Evolutionary conservation across 495 filamentous ascomycete species (phyloP).

Genomic region (Penicillium canariense): DNA sequence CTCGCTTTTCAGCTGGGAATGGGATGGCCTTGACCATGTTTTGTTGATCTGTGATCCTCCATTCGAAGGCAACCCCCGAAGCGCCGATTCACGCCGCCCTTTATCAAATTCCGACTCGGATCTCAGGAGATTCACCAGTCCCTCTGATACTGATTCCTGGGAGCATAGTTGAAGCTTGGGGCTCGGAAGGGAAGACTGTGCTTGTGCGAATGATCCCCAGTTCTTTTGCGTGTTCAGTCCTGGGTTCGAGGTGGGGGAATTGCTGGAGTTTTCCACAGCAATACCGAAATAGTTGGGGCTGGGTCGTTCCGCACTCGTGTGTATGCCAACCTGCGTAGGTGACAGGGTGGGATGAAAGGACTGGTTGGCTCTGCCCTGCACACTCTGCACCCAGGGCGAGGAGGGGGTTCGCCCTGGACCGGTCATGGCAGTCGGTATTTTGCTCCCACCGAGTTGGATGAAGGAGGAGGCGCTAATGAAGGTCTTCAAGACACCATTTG

Average conservation of each 20-base stretch:
- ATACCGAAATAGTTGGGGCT: slow-evolving; percentile 86
- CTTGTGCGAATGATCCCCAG: slow-evolving; percentile 70
- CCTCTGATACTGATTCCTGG: slow-evolving; percentile 74
- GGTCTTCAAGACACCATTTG: slow-evolving; percentile 14
- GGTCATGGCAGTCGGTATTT: slow-evolving; percentile 39
- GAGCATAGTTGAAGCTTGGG: slow-evolving; percentile 68
- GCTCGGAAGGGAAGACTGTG: slow-evolving; percentile 65
- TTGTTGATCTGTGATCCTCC: slow-evolving; percentile 8
- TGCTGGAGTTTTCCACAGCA: slow-evolving; percentile 55
- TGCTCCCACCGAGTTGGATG: slow-evolving; percentile 16
- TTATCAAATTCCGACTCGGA: slow-evolving; percentile 25
- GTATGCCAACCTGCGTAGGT: slow-evolving; percentile 43
- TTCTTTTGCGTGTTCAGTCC: slow-evolving; percentile 58
- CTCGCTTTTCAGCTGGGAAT: not conserved
- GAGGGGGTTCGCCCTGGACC: slow-evolving; percentile 45
- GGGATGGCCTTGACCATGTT: slow-evolving; percentile 4
- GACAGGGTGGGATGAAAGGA: slow-evolving; percentile 33
- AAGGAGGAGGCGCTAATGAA: not conserved
- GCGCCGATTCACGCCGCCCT: slow-evolving; percentile 19
- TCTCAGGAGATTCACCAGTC: slow-evolving; percentile 56
- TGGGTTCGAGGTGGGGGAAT: slow-evolving; percentile 58
- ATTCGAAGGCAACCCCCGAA: slow-evolving; percentile 20
- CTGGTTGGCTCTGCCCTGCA: slow-evolving; percentile 17
- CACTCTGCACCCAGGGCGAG: slow-evolving; percentile 44
- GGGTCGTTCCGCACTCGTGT: slow-evolving; percentile 42